Evolutionary conservation across 129 eudicot species (phyloP).

Genomic region (Calendula officinalis): DNA sequence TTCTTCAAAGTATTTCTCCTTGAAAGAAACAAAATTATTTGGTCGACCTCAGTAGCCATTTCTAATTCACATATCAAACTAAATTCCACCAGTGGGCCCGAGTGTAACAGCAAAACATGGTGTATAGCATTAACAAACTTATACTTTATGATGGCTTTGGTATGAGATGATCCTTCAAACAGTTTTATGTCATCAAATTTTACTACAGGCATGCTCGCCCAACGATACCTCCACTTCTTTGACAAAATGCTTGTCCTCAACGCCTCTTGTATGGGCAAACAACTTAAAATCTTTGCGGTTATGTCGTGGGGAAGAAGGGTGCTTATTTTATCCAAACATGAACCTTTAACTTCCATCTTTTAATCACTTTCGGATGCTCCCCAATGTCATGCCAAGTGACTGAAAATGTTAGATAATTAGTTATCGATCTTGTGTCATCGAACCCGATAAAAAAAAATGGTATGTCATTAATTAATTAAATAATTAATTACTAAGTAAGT

Average conservation of each 20-base stretch:
- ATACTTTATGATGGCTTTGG: background rate
- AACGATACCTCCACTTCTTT: conserved; percentile 17
- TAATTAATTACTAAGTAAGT: too few relatives aligned
- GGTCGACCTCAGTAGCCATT: conserved; percentile 15
- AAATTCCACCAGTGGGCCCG: conserved; percentile 15
- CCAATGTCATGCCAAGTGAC: too few relatives aligned
- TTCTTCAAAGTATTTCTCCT: conserved; percentile 9
- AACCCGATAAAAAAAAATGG: too few relatives aligned
- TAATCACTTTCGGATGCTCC: too few relatives aligned
- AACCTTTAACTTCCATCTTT: background rate
- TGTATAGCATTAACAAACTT: background rate
- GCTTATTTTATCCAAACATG: background rate
- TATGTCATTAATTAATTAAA: too few relatives aligned
- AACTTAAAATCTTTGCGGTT: background rate
- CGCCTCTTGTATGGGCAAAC: background rate
- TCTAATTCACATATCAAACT: conserved; percentile 14
- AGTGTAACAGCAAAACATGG: conserved; percentile 22
- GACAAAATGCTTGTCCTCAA: background rate
- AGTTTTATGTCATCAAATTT: background rate
- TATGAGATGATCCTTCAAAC: background rate
- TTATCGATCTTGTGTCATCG: too few relatives aligned
- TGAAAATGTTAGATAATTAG: too few relatives aligned
- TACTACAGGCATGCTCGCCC: background rate
- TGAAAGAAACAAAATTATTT: conserved; percentile 11
- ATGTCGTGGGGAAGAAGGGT: background rate